phyloP scores from a whole-genome alignment of 2,329 filamentous ascomycete genomes.

The Hymenoscyphus scutula region DNA sequence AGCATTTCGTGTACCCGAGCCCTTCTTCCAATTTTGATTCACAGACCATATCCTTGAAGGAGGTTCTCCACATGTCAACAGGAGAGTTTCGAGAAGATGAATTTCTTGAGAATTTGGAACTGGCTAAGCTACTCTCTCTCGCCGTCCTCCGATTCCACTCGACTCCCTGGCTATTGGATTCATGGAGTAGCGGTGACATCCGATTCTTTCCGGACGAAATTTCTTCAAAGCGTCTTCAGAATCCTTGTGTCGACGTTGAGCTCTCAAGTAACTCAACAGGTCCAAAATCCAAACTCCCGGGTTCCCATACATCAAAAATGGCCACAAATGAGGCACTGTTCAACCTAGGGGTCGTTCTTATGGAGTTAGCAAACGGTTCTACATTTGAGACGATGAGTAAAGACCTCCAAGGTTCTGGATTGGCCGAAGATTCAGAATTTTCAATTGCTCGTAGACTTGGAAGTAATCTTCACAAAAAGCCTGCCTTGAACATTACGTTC shows the following conservation, averaged over 20 bases:
- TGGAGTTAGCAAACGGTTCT: neutral
- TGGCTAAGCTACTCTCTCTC: neutral
- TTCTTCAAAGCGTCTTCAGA: neutral
- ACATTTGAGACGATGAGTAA: neutral
- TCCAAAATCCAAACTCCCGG: neutral
- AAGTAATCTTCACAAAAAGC: neutral
- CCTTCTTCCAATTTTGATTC: too few relatives aligned
- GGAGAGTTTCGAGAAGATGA: neutral
- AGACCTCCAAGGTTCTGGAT: too few relatives aligned
- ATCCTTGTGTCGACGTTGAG: neutral
- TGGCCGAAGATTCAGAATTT: too few relatives aligned
- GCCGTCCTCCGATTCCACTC: neutral
- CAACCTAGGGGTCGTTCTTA: neutral
- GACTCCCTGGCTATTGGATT: neutral
- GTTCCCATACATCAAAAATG: neutral
- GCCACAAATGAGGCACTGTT: neutral
- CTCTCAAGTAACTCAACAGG: neutral
- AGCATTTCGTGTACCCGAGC: neutral
- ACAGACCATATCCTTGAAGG: neutral
- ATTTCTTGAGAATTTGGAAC: neutral
- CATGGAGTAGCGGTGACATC: neutral
- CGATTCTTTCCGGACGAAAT: neutral
- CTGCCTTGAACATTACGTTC: neutral
- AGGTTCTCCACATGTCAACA: neutral
- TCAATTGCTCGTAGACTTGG: neutral